Conservation (phyloP, 2,329 filamentous ascomycete genomes). For the Penicillium italicum region DNA sequence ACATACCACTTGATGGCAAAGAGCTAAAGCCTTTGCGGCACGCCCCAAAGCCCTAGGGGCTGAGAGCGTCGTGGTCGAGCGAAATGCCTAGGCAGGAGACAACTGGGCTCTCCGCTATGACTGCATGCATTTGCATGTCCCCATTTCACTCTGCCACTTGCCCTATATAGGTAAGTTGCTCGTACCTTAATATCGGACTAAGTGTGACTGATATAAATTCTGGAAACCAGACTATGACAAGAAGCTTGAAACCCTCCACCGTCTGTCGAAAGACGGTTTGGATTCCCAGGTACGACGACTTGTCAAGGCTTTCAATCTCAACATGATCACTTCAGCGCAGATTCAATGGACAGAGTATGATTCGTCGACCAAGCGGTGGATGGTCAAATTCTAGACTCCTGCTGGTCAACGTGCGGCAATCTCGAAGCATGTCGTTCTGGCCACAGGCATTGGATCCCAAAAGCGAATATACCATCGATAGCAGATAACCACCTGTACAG, state of each 20-base stretch:
- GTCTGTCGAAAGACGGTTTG: not conserved
- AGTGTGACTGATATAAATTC: not conserved
- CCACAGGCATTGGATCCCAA: not conserved
- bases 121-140: not conserved
- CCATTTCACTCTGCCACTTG: not conserved
- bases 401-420: not conserved
- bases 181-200: not conserved
- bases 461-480: not conserved
- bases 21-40: not conserved
- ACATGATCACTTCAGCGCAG: not conserved
- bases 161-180: not conserved
- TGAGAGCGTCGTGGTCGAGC: not conserved
- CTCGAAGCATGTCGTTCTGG: not conserved
- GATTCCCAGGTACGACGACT: not conserved
- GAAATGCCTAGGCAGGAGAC: not conserved
- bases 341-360: not conserved
- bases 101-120: not conserved
- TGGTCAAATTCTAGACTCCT: not conserved
- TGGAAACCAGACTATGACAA: not conserved
- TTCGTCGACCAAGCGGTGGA: not conserved
- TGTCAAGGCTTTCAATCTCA: not conserved
- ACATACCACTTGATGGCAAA: not conserved
- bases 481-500: not conserved
- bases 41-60: not conserved
- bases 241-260: not conserved